Base-by-base conservation (phyloP, 2,329 filamentous ascomycete species). In the Volutella citrinella region DNA sequence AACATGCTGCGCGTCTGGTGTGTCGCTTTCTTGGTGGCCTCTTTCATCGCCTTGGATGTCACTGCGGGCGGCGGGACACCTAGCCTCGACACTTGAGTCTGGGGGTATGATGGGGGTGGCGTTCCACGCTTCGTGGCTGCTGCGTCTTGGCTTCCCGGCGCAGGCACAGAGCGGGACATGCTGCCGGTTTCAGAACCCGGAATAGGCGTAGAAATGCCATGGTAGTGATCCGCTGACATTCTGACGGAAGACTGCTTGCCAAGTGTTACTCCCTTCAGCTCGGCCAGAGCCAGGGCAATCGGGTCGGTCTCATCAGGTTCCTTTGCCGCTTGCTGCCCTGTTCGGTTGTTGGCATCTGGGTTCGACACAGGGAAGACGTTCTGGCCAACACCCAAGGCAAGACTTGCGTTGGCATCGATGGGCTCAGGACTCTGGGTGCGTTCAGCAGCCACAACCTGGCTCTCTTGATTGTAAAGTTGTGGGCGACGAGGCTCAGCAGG, bases 141-240 rank as follows among this genome's bases (percentile, higher is more conserved):
- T 15, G 74, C 51, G 28, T 61, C 59, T 9, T 56, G 54, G 18
- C 43, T 55, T 4, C 69, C 70, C 5, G 76, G 83, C 11, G 74
- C 80, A 7, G 90, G 90, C 4, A 66, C 64, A 4, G 69, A 63
- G 29, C 71, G 65, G 17, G 68, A 63, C 35, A 63, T 40, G 27
- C 46, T 58, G n/a, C n/a, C n/a, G 7, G 62, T 56, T 28, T 66
- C 67, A 27, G 58, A 55, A 7, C 70, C 71, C 2, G 78, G 84
- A 7, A 75, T 81, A 6, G 93, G 91, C 3, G 91, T 95, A 10
- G 86, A 70, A 43, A 98, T 83, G n/a, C 93, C 91, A 55, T 94
- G 87, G 62, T 95, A 96, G 41, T 87, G 82, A 60, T 98, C 94
- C 13, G 90, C 93, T n/a, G 93, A 95, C 40, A 95, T 80, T n/a